Evolutionary conservation across 768 basidiomycete genomes (phyloP).

Genomic region (Hortiboletus campestris): DNA sequence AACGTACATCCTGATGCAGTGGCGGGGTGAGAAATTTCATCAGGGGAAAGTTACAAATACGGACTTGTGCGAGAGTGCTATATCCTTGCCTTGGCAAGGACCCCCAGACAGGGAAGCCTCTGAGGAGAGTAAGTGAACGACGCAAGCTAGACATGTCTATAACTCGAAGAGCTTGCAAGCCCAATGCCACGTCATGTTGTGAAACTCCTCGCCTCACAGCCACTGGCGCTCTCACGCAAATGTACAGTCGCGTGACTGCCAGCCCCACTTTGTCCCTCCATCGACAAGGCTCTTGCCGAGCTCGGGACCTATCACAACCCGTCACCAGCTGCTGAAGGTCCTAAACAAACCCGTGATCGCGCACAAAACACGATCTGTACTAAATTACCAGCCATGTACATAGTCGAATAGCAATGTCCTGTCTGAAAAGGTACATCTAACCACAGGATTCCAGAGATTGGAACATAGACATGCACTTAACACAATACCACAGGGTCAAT

Average conservation of each 20-base stretch:
- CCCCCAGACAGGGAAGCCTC: not conserved
- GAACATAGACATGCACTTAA: not conserved
- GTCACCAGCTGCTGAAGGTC: too few relatives aligned
- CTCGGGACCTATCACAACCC: too few relatives aligned
- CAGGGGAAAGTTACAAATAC: not conserved
- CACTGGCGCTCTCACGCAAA: too few relatives aligned
- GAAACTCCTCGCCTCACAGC: too few relatives aligned
- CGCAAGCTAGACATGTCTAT: conserved; percentile 9
- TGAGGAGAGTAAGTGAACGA: conserved; percentile 14
- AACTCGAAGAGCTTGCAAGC: not conserved
- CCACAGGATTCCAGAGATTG: not conserved
- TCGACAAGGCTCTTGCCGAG: too few relatives aligned
- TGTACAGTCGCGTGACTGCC: too few relatives aligned
- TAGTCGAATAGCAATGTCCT: not conserved
- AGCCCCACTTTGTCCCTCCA: too few relatives aligned
- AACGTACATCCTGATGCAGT: conserved; percentile 32
- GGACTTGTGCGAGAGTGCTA: conserved; percentile 28
- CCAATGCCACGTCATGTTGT: too few relatives aligned
- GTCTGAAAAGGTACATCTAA: not conserved
- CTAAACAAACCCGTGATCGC: too few relatives aligned
- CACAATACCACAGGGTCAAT: conserved; percentile 36
- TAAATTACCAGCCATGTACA: not conserved
- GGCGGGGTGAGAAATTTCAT: conserved; percentile 4
- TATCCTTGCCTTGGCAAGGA: conserved; percentile 12
- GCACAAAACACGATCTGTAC: too few relatives aligned